phyloP scores from a whole-genome alignment of 768 basidiomycete genomes.

The Chalciporus piperatus region DNA sequence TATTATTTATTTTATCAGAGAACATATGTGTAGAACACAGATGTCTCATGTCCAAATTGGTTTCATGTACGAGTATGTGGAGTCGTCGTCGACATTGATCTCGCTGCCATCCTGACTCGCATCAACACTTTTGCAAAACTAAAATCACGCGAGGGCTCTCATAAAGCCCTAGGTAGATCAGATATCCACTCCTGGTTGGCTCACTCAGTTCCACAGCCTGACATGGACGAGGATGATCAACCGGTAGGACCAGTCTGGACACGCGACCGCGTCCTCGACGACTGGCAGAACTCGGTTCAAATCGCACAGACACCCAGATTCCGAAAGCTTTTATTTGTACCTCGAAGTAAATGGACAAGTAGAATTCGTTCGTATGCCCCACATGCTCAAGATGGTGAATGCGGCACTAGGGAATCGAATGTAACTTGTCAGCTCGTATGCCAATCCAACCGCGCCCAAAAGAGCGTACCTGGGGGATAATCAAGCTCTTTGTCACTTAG shows the following conservation, averaged over 20 bases:
- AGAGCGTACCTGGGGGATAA: conserved; percentile 9
- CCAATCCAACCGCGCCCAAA: too few species aligned
- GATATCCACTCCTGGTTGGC: conserved; percentile 68
- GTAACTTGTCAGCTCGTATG: too few species aligned
- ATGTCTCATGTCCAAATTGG: too few species aligned
- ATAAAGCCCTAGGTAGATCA: conserved; percentile 34
- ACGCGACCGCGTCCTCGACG: conserved; percentile 47
- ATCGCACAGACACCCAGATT: conserved; percentile 43
- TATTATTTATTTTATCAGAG: too few species aligned
- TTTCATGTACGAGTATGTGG: too few species aligned
- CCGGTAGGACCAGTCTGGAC: conserved; percentile 40
- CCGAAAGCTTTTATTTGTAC: too few species aligned
- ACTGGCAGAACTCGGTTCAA: conserved; percentile 56
- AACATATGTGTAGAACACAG: too few species aligned
- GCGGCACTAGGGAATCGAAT: too few species aligned
- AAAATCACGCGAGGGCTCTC: conserved; percentile 44
- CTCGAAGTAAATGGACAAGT: too few species aligned
- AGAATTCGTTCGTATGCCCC: too few species aligned
- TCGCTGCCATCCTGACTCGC: conserved; percentile 33
- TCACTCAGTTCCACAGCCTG: conserved; percentile 34
- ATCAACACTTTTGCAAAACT: conserved; percentile 44
- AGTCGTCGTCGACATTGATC: not conserved
- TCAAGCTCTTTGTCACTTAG: conserved; percentile 13
- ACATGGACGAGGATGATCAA: conserved; percentile 32
- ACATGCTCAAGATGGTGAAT: too few species aligned